phyloP scores from a whole-genome alignment of 2,329 filamentous ascomycete species.

The Hymenoscyphus albidus region DNA sequence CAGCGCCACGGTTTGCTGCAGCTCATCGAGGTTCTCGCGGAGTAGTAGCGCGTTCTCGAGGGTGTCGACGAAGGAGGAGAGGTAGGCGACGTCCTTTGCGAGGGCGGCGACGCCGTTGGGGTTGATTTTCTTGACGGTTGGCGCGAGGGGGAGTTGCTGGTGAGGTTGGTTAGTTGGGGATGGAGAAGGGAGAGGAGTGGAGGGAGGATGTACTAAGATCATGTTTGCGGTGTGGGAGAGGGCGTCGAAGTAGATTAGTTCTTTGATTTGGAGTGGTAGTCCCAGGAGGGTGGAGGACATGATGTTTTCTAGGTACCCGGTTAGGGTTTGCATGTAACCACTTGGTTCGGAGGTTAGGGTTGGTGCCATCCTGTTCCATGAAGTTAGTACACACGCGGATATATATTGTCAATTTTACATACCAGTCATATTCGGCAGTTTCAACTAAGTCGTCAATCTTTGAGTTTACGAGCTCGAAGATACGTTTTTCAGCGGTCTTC shows the following conservation, averaged over 20 bases:
- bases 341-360: conserved; percentile 68
- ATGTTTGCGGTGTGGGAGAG: conserved; percentile 84
- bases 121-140: conserved; percentile 80
- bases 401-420: too few relatives aligned
- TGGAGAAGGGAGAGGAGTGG: conserved; percentile 12
- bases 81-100: conserved; percentile 76
- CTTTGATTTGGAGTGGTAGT: conserved; percentile 92
- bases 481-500: conserved; percentile 93
- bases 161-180: conserved; percentile 13
- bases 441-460: conserved; percentile 98
- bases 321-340: conserved; percentile 94
- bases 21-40: conserved; percentile 82
- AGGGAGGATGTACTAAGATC: conserved; percentile 59
- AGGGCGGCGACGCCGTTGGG: conserved; percentile 78
- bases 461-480: conserved; percentile 96
- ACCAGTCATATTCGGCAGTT: conserved; percentile 96
- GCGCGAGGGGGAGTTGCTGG: conserved; percentile 49
- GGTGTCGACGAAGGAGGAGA: conserved; percentile 80
- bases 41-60: conserved; percentile 84
- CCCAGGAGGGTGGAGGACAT: conserved; percentile 93
- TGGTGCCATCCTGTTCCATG: conserved; percentile 47
- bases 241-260: conserved; percentile 96
- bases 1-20: conserved; percentile 86
- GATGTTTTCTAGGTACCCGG: conserved; percentile 87
- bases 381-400: too few relatives aligned